Conservation (phyloP, 1,139 yeast species). For the Schwanniomyces etchellsii region DNA sequence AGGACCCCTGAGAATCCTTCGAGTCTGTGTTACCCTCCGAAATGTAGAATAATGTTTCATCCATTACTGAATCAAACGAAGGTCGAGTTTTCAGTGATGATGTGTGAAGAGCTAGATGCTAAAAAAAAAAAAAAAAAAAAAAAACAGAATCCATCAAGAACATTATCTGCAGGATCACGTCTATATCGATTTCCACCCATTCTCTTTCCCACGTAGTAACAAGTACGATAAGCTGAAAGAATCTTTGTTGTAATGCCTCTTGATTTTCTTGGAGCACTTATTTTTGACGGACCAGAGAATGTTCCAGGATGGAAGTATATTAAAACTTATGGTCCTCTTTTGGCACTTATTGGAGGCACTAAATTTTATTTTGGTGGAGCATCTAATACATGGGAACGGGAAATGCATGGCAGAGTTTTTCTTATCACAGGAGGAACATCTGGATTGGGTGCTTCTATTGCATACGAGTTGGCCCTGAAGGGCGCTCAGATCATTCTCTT, state of each 20-base stretch:
- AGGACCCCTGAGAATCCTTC: slow-evolving; percentile 40
- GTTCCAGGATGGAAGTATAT: slow-evolving; percentile 64
- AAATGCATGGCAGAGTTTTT: slow-evolving; percentile 85
- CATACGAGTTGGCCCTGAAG: slow-evolving; percentile 60
- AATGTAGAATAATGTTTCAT: slow-evolving; percentile 54
- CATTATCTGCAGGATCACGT: slow-evolving; percentile 2
- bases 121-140: slow-evolving; percentile 4
- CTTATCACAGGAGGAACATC: slow-evolving; percentile 80
- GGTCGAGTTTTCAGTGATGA: slow-evolving; percentile 1
- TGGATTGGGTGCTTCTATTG: slow-evolving; percentile 80
- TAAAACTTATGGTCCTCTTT: slow-evolving; percentile 40
- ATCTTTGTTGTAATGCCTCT: slow-evolving; percentile 62
- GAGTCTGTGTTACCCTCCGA: slow-evolving; percentile 47
- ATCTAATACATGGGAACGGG: slow-evolving; percentile 83
- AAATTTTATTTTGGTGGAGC: slow-evolving; percentile 78
- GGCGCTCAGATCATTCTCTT: slow-evolving; percentile 88
- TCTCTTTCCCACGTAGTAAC: neutral
- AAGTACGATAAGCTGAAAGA: neutral
- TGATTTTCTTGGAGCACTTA: slow-evolving; percentile 61
- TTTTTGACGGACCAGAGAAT: slow-evolving; percentile 64
- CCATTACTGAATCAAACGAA: slow-evolving; percentile 44
- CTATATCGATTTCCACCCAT: neutral
- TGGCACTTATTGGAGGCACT: slow-evolving; percentile 29
- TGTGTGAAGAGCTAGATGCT: neutral
- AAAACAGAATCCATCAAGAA: no score